A percentile compares a stretch with the other conserved stretches of the same genome.
phyloP scores from a whole-genome alignment of 225 moss, liverwort and hornwort species.

The Bryum argenteum region DNA sequence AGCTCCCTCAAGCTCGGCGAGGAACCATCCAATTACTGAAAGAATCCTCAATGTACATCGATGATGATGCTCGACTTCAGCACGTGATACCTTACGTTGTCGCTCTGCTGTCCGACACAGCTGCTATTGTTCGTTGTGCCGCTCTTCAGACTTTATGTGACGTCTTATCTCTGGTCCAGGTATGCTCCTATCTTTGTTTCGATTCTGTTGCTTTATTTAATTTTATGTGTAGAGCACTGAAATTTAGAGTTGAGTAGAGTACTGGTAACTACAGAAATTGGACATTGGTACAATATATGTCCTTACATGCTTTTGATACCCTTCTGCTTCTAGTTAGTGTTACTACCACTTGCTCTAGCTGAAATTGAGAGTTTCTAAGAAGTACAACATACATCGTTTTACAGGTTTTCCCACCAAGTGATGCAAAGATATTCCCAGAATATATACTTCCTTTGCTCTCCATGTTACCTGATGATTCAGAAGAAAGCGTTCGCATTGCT shows the following conservation, averaged over 20 bases:
- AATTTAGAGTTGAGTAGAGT: neutral
- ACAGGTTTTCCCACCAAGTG: conserved; percentile 85
- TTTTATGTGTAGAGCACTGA: too few relatives aligned
- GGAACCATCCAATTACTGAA: conserved; percentile 86
- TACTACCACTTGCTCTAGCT: conserved; percentile 1
- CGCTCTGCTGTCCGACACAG: conserved; percentile 80
- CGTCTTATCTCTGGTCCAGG: conserved; percentile 83
- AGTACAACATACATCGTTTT: conserved; percentile 29
- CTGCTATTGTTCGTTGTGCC: conserved; percentile 97
- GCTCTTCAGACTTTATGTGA: conserved; percentile 92
- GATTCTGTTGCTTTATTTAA: too few relatives aligned
- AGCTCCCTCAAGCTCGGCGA: conserved; percentile 91
- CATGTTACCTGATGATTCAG: conserved; percentile 93
- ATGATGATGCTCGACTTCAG: conserved; percentile 94
- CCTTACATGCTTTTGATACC: conserved; percentile 19
- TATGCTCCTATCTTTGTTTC: conserved; percentile 37
- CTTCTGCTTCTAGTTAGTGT: conserved; percentile 29
- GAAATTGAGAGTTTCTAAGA: conserved; percentile 27
- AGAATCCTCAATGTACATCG: conserved; percentile 83
- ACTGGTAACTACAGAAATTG: conserved; percentile 10
- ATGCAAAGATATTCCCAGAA: conserved; percentile 98
- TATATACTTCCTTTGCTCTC: conserved; percentile 95
- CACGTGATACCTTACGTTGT: conserved; percentile 94
- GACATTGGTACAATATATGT: conserved; percentile 1
- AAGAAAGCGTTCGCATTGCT: conserved; percentile 94